Base-by-base conservation (phyloP, 495 filamentous ascomycete genomes). In the Aspergillus conjunctus region DNA sequence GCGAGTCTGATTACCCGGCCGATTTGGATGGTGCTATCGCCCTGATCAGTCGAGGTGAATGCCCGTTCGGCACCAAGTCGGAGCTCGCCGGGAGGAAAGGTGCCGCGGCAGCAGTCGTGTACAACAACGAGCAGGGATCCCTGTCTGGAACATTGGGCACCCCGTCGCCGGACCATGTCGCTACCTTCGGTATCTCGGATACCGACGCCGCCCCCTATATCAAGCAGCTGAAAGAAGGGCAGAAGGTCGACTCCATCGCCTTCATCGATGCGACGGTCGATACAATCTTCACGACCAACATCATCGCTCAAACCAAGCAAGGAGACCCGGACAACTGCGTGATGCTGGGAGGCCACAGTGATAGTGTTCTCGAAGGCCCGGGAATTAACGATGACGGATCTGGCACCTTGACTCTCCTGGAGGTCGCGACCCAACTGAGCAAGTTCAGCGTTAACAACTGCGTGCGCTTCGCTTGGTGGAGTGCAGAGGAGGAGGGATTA, bases 361-460 rank as follows among this genome's bases (percentile, higher is more conserved):
- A 91, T 72, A 89, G 86, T 17, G 88, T 91, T 20, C 61, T 70
- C 34, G 83, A 78, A 4, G 79, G 77, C 1, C 79, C 79, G 4
- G 88, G 88, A 18, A 85, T 88, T 76, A 88, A 88, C 69, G 86
- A 88, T 68, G 79, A 88, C 60, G 88, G 88, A 48, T 85, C 81
- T 46, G 88, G 88, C 45, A 79, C 75, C n/a, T 78, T 88, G 66
- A 85, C 77, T 34, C 68, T 89, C 49, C 78, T 91, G 18, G 83
- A 85, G 54, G 73, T 88, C 32, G 88, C 88, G 15, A 81, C 81
- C 30, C 70, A 76, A 11, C 82, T 91, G 10, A 67, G 81, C 59
- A 74, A 80, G 41, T 90, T 78, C 75, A 68, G 65, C 34, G 76
- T 84, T 51, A 87, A 81, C 56, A 88, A 89, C 71, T 83, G 85